Evolutionary conservation across 495 filamentous ascomycete genomes (phyloP).

Genomic region (Xylaria scruposa): DNA sequence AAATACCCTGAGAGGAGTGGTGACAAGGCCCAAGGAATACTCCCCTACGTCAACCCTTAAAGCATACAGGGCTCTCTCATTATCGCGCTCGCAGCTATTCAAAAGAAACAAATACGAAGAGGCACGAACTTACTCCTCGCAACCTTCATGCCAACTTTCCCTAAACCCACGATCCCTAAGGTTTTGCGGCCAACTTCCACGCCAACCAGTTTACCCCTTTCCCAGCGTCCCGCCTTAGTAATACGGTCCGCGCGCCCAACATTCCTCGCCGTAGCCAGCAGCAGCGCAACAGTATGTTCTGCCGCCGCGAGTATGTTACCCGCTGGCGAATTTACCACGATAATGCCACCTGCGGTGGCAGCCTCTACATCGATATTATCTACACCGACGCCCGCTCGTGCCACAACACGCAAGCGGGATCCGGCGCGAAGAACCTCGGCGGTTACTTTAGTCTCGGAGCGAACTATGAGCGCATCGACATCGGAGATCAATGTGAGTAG

Average conservation of each 20-base stretch:
- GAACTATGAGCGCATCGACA: slow-evolving; percentile 73
- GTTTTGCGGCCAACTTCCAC: slow-evolving; percentile 75
- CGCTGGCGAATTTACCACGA: slow-evolving; percentile 73
- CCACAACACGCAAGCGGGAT: slow-evolving; percentile 70
- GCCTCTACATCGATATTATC: slow-evolving; percentile 76
- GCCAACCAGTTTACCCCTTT: slow-evolving; percentile 70
- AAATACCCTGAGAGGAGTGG: background rate
- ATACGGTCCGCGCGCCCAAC: slow-evolving; percentile 64
- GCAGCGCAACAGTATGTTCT: slow-evolving; percentile 70
- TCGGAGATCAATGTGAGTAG: slow-evolving; percentile 63
- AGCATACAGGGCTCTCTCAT: too few relatives aligned
- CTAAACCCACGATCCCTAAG: slow-evolving; percentile 70
- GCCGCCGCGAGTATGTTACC: slow-evolving; percentile 77
- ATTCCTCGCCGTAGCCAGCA: slow-evolving; percentile 71
- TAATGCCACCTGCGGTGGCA: slow-evolving; percentile 69
- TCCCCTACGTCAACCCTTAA: background rate
- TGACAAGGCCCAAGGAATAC: background rate
- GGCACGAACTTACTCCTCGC: slow-evolving; percentile 52
- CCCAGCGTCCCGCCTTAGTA: slow-evolving; percentile 69
- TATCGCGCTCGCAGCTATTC: background rate
- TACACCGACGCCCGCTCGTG: slow-evolving; percentile 75
- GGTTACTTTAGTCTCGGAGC: slow-evolving; percentile 75
- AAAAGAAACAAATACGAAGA: background rate
- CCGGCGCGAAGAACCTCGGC: slow-evolving; percentile 59
- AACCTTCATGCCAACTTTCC: slow-evolving; percentile 76